phyloP scores from a whole-genome alignment of 2,329 filamentous ascomycete genomes.

The Paramyrothecium sp. region DNA sequence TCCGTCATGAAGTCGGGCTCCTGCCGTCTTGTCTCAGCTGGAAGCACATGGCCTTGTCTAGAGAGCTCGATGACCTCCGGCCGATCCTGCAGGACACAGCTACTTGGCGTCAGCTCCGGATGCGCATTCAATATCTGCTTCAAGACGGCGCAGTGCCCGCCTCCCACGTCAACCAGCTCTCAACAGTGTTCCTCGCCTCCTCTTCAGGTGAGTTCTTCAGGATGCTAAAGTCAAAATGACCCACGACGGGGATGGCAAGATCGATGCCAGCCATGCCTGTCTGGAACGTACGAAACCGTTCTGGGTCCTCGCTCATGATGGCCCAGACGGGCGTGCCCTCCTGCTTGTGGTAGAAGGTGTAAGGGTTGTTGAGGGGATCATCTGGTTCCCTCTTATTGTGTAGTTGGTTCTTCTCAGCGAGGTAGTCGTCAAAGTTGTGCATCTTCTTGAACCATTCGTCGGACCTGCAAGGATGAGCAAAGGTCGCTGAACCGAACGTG shows the following conservation, averaged over 20 bases:
- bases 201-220: constrained; percentile 19
- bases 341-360: constrained; percentile 26
- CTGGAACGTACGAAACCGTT: constrained; percentile 26
- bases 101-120: constrained; percentile 16
- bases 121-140: constrained; percentile 28
- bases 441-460: constrained; percentile 31
- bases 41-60: constrained; percentile 13
- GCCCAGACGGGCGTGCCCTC: constrained; percentile 30
- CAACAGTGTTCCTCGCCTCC: constrained; percentile 11
- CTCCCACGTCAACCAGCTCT: constrained; percentile 30
- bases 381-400: constrained; percentile 17
- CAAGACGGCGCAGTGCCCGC: constrained; percentile 25
- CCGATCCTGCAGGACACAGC: constrained; percentile 22
- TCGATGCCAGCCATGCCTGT: constrained; percentile 29
- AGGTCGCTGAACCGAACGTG: not conserved
- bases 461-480: constrained; percentile 17
- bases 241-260: constrained; percentile 26
- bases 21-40: constrained; percentile 14
- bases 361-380: constrained; percentile 26
- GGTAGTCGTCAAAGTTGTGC: constrained; percentile 30
- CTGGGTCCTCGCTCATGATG: constrained; percentile 28
- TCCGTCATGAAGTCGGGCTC: constrained; percentile 27
- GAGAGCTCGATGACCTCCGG: constrained; percentile 23
- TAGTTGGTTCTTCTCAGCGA: constrained; percentile 17
- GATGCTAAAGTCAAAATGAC: constrained; percentile 27